Percentiles rank a stretch among this genome's conserved stretches.
phyloP scores from a whole-genome alignment of 768 basidiomycete species.

The Psilocybe tampanensis region DNA sequence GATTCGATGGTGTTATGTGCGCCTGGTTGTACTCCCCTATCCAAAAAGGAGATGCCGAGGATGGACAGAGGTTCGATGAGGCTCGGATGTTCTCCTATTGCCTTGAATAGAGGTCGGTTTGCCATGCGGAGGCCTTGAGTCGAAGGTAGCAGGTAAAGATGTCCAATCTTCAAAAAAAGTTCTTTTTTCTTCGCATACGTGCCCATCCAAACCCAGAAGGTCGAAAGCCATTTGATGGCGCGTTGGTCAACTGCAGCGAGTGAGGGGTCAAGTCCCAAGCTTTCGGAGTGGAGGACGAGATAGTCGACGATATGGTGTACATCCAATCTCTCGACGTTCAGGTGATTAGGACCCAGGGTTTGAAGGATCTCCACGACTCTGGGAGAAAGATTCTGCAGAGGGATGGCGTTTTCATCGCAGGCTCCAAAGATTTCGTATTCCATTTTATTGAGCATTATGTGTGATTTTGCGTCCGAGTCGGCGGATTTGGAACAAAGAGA shows the following conservation, averaged over 20 bases:
- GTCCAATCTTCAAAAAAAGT: constrained; percentile 24
- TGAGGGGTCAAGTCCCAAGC: constrained; percentile 25
- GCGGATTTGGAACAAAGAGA: constrained; percentile 14
- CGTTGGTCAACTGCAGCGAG: constrained; percentile 14
- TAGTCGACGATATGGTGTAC: constrained; percentile 29
- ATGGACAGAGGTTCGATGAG: constrained; percentile 23
- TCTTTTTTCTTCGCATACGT: constrained; percentile 20
- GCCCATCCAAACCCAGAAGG: constrained; percentile 47
- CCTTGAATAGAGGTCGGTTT: constrained; percentile 29
- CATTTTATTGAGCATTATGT: constrained; percentile 29
- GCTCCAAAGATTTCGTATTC: constrained; percentile 29
- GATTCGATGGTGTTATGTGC: constrained; percentile 22
- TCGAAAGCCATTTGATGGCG: constrained; percentile 34
- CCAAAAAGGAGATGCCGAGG: constrained; percentile 37
- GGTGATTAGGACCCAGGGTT: constrained; percentile 17
- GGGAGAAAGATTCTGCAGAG: constrained; percentile 27
- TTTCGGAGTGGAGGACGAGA: constrained; percentile 26
- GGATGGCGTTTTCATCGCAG: constrained; percentile 34
- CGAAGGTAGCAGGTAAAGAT: constrained; percentile 35
- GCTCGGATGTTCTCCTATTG: constrained; percentile 21
- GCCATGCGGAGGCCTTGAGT: constrained; percentile 27
- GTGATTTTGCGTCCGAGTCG: background rate
- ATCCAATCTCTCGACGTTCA: constrained; percentile 35
- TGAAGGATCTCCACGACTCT: constrained; percentile 24
- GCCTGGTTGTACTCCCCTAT: constrained; percentile 21